phyloP scores from a whole-genome alignment of 1,284 basidiomycete species.

The Chalciporus sp. region DNA sequence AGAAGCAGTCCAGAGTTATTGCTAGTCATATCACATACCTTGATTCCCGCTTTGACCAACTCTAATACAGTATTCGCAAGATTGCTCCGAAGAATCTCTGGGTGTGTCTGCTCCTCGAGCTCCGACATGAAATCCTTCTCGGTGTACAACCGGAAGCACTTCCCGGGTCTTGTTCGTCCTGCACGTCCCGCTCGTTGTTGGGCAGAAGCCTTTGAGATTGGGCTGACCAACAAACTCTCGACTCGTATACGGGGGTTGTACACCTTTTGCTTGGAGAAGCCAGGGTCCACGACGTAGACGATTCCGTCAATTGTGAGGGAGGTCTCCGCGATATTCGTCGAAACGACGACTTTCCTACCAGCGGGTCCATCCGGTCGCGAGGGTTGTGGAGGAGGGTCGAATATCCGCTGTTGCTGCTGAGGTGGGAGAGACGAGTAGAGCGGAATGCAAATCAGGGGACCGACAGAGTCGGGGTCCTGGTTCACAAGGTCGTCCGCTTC shows the following conservation, averaged over 20 bases:
- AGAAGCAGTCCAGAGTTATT: constrained; percentile 4
- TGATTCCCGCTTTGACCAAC: constrained; percentile 91
- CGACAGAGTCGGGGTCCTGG: constrained; percentile 75
- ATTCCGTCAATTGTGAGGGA: constrained; percentile 98
- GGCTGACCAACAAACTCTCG: constrained; percentile 90
- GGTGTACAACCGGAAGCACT: constrained; percentile 97
- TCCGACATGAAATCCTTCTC: constrained; percentile 97
- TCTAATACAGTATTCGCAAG: constrained; percentile 94
- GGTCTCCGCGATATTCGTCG: constrained; percentile 98
- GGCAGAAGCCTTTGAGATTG: constrained; percentile 96
- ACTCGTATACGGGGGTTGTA: constrained; percentile 97
- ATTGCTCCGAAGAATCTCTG: constrained; percentile 93
- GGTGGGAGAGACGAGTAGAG: constrained; percentile 94
- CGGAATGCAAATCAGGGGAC: constrained; percentile 87
- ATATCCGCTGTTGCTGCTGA: constrained; percentile 93
- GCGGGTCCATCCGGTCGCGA: constrained; percentile 70
- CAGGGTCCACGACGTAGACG: constrained; percentile 98
- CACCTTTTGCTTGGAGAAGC: constrained; percentile 96
- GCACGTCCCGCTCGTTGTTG: constrained; percentile 97
- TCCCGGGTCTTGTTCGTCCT: constrained; percentile 93
- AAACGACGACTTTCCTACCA: constrained; percentile 92
- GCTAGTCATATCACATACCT: constrained; percentile 40
- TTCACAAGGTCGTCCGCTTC: constrained; percentile 83
- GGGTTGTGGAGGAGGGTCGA: constrained; percentile 80
- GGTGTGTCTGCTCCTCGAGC: constrained; percentile 95